Percentiles rank a stretch among this genome's conserved stretches.
Conservation (phyloP, 2,329 filamentous ascomycete species). For the Sphaceloma murrayae region DNA sequence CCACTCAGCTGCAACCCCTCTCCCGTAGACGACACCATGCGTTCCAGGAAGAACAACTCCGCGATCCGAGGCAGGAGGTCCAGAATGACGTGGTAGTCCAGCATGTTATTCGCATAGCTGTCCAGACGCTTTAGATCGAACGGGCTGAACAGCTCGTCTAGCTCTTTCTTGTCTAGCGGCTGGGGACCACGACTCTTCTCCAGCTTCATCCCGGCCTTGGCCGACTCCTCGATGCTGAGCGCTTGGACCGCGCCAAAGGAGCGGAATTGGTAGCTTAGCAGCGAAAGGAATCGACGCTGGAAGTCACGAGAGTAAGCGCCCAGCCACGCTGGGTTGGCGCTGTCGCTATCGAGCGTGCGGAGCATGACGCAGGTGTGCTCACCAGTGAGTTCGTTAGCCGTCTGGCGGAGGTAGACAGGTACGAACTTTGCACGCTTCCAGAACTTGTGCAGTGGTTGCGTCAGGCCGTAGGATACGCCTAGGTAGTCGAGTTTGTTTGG, state of each 20-base stretch:
- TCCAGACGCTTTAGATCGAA: constrained; percentile 94
- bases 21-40: constrained; percentile 39
- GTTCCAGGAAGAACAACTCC: constrained; percentile 72
- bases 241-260: constrained; percentile 68
- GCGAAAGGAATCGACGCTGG: constrained; percentile 80
- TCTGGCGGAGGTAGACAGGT: constrained; percentile 90
- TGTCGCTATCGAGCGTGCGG: constrained; percentile 55
- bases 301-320: constrained; percentile 88
- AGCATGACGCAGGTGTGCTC: constrained; percentile 99
- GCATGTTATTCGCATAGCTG: constrained; percentile 90
- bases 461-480: constrained; percentile 91
- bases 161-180: constrained; percentile 60
- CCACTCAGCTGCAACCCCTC: constrained; percentile 58
- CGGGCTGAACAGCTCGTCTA: constrained; percentile 71
- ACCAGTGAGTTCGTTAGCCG: constrained; percentile 88
- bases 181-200: constrained; percentile 43
- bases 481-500: constrained; percentile 80
- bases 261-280: constrained; percentile 89
- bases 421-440: constrained; percentile 85
- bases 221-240: constrained; percentile 79
- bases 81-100: constrained; percentile 95
- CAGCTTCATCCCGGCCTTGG: constrained; percentile 56
- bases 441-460: constrained; percentile 80
- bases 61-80: constrained; percentile 82
- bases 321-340: constrained; percentile 70